Conservation (phyloP, 345 rosid species). For the Erucastrum elatum region DNA sequence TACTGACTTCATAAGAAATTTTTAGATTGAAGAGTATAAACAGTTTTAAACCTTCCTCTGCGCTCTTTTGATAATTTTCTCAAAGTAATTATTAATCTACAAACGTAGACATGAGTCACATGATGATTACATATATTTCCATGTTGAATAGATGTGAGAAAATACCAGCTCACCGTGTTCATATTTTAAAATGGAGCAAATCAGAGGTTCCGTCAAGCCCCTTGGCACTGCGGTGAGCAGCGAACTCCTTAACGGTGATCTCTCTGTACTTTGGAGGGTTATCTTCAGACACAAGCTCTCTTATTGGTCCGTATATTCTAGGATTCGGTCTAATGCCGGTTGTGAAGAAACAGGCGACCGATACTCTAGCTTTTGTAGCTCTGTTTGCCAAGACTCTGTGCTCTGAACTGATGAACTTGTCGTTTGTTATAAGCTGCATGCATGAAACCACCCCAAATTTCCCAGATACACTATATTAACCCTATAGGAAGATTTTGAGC, state of each 20-base stretch:
- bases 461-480: background rate
- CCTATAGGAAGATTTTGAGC: background rate
- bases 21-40: too few species aligned
- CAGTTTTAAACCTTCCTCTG: too few species aligned
- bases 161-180: background rate
- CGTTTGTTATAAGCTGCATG: slow-evolving; percentile 48
- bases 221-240: slow-evolving; percentile 27
- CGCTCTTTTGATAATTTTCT: background rate
- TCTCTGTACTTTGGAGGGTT: slow-evolving; percentile 52
- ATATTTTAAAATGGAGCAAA: slow-evolving; percentile 34
- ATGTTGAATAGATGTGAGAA: background rate
- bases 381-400: slow-evolving; percentile 51
- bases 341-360: slow-evolving; percentile 46
- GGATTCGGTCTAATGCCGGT: slow-evolving; percentile 30
- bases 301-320: slow-evolving; percentile 42
- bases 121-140: background rate
- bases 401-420: slow-evolving; percentile 45
- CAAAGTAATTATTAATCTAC: background rate
- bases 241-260: slow-evolving; percentile 41
- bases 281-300: slow-evolving; percentile 50
- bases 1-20: too few species aligned
- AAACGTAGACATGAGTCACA: background rate
- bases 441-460: background rate
- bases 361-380: slow-evolving; percentile 38
- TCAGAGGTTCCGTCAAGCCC: slow-evolving; percentile 48